Conservation (phyloP, 192 early-diverging fungal genomes). For the Coemansia sp. region DNA sequence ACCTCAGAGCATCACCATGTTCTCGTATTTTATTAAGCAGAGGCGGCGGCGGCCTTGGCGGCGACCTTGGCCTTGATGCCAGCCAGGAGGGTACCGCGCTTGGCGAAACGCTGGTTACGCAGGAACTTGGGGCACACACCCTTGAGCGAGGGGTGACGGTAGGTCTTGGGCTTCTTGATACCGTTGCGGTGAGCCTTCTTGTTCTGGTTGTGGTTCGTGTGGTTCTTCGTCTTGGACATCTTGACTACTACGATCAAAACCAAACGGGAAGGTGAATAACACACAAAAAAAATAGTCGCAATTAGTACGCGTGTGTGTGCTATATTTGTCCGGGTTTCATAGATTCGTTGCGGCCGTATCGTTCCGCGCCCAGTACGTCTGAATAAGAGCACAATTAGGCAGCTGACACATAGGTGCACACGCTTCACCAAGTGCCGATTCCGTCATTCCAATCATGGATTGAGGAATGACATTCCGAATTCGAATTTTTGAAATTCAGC, state of each 20-base stretch:
- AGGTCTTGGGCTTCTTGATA: conserved; percentile 94
- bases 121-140: conserved; percentile 94
- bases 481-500: conserved; percentile 7
- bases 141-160: conserved; percentile 90
- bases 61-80: conserved; percentile 46
- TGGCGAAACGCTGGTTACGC: conserved; percentile 97
- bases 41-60: conserved; percentile 30
- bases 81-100: conserved; percentile 56
- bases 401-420: background rate
- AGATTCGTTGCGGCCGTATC: background rate
- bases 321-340: background rate
- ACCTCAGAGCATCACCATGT: conserved; percentile 12
- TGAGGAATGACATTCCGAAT: background rate
- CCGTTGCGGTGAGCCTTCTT: conserved; percentile 99
- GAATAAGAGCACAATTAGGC: background rate
- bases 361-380: background rate
- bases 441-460: background rate
- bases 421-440: background rate
- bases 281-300: background rate
- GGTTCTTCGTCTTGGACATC: conserved; percentile 97
- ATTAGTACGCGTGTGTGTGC: conserved; percentile 6
- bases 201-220: conserved; percentile 99
- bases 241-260: conserved; percentile 27
- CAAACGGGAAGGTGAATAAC: background rate
- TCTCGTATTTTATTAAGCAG: conserved; percentile 13